A percentile compares a stretch with the other conserved stretches of the same genome.
Evolutionary conservation across 1,139 yeast genomes (phyloP).

Genomic region (Starmera stellimalicola): DNA sequence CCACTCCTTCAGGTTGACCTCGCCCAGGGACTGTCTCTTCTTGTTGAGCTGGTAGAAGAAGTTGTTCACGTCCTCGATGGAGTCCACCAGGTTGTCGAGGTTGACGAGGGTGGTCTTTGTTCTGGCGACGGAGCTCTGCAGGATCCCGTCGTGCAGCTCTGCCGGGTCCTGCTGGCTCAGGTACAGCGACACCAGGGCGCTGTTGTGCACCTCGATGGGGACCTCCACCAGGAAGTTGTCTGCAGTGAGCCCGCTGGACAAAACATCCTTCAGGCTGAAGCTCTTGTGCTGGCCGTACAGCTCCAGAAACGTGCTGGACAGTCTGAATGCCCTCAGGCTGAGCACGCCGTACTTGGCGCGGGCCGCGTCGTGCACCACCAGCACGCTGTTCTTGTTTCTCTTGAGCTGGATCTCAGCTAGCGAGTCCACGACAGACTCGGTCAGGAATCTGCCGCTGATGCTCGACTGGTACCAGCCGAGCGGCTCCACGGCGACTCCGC

Average conservation of each 20-base stretch:
- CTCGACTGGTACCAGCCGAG: conserved; percentile 82
- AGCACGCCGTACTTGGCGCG: conserved; percentile 51
- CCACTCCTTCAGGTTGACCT: conserved; percentile 14
- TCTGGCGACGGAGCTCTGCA: conserved; percentile 29
- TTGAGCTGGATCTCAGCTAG: conserved; percentile 56
- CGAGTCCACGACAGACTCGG: conserved; percentile 56
- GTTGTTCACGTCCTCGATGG: conserved; percentile 76
- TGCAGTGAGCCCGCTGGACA: conserved; percentile 52
- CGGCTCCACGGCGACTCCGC: conserved; percentile 63
- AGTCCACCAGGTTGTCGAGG: conserved; percentile 63
- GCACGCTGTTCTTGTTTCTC: conserved; percentile 52
- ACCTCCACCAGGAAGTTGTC: conserved; percentile 67
- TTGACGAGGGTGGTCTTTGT: conserved; percentile 24
- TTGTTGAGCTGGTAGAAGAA: conserved; percentile 50
- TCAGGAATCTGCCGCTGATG: conserved; percentile 58
- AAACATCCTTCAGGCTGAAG: conserved; percentile 61
- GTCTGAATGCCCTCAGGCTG: conserved; percentile 60
- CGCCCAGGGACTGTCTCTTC: conserved; percentile 10
- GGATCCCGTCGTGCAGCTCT: conserved; percentile 23
- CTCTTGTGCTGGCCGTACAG: conserved; percentile 36
- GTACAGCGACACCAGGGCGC: conserved; percentile 37
- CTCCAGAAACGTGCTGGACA: conserved; percentile 52
- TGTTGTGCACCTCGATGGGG: conserved; percentile 55
- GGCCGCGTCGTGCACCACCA: conserved; percentile 67
- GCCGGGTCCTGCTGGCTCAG: conserved; percentile 18